Conservation (phyloP, 2,329 filamentous ascomycete genomes). For the Botrytis deweyae region DNA sequence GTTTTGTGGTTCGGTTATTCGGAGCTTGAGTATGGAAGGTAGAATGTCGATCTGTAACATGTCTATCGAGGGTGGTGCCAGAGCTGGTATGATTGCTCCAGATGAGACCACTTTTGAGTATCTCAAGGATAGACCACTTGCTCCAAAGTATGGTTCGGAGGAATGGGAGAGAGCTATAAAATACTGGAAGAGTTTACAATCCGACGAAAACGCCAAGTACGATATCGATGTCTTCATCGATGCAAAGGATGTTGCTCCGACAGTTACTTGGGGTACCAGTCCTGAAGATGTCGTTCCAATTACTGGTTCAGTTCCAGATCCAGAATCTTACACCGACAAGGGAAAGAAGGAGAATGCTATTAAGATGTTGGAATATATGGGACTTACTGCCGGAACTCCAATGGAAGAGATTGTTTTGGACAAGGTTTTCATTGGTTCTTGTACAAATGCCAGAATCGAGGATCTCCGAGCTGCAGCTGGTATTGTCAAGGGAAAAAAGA, state of each 20-base stretch:
- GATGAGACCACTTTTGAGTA: slow-evolving; percentile 95
- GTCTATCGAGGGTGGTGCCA: slow-evolving; percentile 93
- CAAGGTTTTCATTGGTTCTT: slow-evolving; percentile 97
- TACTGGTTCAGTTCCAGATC: slow-evolving; percentile 84
- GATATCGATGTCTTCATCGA: slow-evolving; percentile 89
- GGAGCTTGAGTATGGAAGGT: slow-evolving; percentile 87
- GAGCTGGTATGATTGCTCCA: slow-evolving; percentile 95
- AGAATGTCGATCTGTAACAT: slow-evolving; percentile 99
- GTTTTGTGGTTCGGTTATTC: slow-evolving; percentile 93
- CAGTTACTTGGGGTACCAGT: slow-evolving; percentile 94
- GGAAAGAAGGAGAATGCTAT: slow-evolving; percentile 77
- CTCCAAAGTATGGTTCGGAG: slow-evolving; percentile 73
- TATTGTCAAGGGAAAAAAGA: slow-evolving; percentile 82
- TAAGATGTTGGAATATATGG: slow-evolving; percentile 94
- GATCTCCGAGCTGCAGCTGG: slow-evolving; percentile 85
- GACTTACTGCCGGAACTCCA: slow-evolving; percentile 76
- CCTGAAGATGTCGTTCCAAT: slow-evolving; percentile 97
- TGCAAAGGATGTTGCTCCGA: slow-evolving; percentile 88
- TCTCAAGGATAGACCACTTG: slow-evolving; percentile 85
- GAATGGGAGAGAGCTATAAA: slow-evolving; percentile 86
- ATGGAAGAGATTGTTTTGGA: slow-evolving; percentile 92
- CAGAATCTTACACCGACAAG: slow-evolving; percentile 79
- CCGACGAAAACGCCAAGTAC: slow-evolving; percentile 84
- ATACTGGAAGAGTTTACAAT: slow-evolving; percentile 85
- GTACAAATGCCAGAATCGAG: slow-evolving; percentile 96